Evolutionary conservation across 768 basidiomycete species (phyloP), one percentile per base, ranked within the genome.

Genomic region (Dictyophora rubrovolvata): DNA sequence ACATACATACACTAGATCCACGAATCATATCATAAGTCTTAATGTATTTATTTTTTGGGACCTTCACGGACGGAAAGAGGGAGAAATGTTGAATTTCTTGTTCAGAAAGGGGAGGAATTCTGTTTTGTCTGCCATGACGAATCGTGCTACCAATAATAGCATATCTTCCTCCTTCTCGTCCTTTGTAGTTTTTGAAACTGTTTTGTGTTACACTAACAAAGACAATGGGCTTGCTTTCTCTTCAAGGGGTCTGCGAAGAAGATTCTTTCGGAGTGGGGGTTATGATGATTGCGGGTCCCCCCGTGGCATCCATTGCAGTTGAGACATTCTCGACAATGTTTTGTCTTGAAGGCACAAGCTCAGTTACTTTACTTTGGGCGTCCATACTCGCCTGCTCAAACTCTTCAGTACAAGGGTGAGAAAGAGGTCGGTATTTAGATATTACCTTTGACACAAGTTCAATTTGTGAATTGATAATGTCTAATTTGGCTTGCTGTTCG

Each of bases 391-490:
- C 79, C 87, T 89, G 63, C 42, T 64, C 54, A 65, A 21, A 52
- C 22, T 34, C 12, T 4, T 51, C n/a, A 33, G 14, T 23, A 48
- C 11, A 14, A 47, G 10, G 14, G 35, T 35, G 50, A 33, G 37
- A n/a, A 58, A 50, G 8, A n/a, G 6, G 18, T 14, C 16, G 20
- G 33, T 47, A 23, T 9, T 23, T 34, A 18, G 4, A 36, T 48
- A 65, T 34, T 55, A 85, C 89, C 82, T 88, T 90, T 69, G 86
- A 79, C 33, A 91, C 75, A 2, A 76, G 70, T 66, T 91, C 90
- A 60, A 93, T 84, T 64, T 91, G 87, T 7, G 75, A 67, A 68
- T 90, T 90, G 63, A 93, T 83, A 63, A 70, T 85, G 66, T 94
- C 91, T 74, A 89, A 79, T 18, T 83, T 85, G 47, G 78, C 68